Percentiles rank a stretch among this genome's conserved stretches.
These are phyloP conservation scores for Neonectria punicea DNA, from an alignment of 2,329 filamentous ascomycete species.

Conservation along the genomic window DNA sequence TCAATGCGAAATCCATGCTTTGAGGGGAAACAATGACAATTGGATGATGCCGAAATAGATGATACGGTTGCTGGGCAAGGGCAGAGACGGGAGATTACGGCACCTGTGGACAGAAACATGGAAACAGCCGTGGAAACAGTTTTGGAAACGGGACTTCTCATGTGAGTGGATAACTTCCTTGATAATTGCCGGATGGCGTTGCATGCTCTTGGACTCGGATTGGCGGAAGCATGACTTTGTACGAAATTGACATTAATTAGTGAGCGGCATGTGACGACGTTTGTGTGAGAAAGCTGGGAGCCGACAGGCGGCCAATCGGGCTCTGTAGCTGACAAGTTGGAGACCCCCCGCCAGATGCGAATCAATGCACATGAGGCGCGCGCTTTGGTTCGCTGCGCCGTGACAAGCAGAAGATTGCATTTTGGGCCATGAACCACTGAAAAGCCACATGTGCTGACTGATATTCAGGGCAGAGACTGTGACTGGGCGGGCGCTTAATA, in stretches of 20 bases:
- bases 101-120: not conserved
- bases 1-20: not conserved
- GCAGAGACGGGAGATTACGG: not conserved
- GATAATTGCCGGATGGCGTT: not conserved
- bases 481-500: constrained; percentile 14
- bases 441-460: not conserved
- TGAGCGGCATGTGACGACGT: constrained; percentile 10
- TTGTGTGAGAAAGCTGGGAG: not conserved
- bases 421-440: not conserved
- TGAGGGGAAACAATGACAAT: not conserved
- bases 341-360: not conserved
- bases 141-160: not conserved
- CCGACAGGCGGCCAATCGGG: constrained; percentile 13
- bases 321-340: not conserved
- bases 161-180: not conserved
- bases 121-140: not conserved
- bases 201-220: not conserved
- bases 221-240: not conserved
- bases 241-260: not conserved
- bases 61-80: not conserved
- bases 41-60: not conserved
- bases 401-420: not conserved
- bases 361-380: constrained; percentile 11
- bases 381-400: constrained; percentile 4
- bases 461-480: constrained; percentile 13